A percentile compares a stretch with the other conserved stretches of the same genome.
Evolutionary conservation across 371 early-diverging fungal species (phyloP).

Genomic region (Actinomortierella ambigua): DNA sequence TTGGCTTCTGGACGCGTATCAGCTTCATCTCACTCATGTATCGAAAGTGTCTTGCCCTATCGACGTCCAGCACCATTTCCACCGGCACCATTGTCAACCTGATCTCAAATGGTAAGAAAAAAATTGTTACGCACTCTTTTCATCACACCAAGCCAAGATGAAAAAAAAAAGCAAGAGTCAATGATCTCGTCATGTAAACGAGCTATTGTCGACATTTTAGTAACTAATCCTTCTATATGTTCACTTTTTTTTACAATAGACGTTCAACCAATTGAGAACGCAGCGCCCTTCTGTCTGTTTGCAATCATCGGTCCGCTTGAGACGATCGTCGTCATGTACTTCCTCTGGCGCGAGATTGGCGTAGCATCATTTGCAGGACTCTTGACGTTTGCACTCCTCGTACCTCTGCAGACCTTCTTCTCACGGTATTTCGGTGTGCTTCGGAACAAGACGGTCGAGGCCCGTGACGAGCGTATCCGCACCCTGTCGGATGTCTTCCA

Average conservation of each 20-base stretch:
- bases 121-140: too few relatives aligned
- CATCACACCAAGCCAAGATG: too few relatives aligned
- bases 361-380: slow-evolving; percentile 65
- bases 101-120: slow-evolving; percentile 46
- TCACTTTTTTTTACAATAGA: slow-evolving; percentile 14
- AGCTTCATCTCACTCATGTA: slow-evolving; percentile 48
- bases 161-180: too few relatives aligned
- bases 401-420: slow-evolving; percentile 46
- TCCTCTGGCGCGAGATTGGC: slow-evolving; percentile 64
- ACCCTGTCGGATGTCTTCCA: slow-evolving; percentile 67
- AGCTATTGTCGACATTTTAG: too few relatives aligned
- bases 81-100: slow-evolving; percentile 49
- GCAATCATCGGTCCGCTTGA: slow-evolving; percentile 43
- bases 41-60: slow-evolving; percentile 46
- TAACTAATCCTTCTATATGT: too few relatives aligned
- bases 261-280: slow-evolving; percentile 47
- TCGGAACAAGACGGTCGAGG: slow-evolving; percentile 60
- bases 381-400: slow-evolving; percentile 54
- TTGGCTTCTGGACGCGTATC: slow-evolving; percentile 40
- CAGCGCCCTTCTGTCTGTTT: slow-evolving; percentile 35
- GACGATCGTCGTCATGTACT: slow-evolving; percentile 53
- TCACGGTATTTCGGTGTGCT: slow-evolving; percentile 37
- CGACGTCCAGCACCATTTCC: slow-evolving; percentile 42
- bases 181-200: too few relatives aligned
- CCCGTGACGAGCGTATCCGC: slow-evolving; percentile 64